Conservation (phyloP, 164 flowering plant species). For the Pachysandra terminalis region DNA sequence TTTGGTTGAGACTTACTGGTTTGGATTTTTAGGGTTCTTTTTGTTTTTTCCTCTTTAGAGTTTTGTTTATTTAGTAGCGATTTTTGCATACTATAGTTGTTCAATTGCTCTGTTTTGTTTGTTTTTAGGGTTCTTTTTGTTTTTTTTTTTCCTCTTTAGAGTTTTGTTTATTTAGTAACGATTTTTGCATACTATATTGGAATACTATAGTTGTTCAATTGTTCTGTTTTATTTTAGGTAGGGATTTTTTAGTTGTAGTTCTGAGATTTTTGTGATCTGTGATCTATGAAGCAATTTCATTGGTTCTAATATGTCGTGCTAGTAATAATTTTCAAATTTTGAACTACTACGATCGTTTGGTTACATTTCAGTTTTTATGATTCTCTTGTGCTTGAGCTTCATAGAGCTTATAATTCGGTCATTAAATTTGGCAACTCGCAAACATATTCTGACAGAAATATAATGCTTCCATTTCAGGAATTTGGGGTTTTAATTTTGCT, state of each 20-base stretch:
- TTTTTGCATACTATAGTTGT: neutral
- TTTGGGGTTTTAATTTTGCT: conserved; percentile 5
- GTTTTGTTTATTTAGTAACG: neutral
- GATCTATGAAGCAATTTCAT: too few species aligned
- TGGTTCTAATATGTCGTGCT: neutral
- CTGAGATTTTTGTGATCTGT: neutral
- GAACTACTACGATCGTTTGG: neutral
- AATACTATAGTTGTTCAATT: neutral
- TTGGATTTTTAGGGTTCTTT: neutral
- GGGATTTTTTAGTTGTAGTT: neutral
- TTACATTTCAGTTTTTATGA: too few species aligned
- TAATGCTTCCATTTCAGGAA: conserved; percentile 23
- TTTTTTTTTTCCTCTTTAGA: neutral
- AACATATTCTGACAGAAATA: neutral
- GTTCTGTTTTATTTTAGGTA: neutral
- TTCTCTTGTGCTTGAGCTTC: neutral
- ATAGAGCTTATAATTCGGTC: conserved; percentile 3
- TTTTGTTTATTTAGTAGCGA: neutral
- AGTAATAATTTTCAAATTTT: neutral
- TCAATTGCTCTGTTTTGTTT: neutral
- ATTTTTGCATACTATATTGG: too few species aligned
- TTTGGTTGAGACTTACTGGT: neutral
- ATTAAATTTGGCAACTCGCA: neutral
- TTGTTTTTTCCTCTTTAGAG: neutral
- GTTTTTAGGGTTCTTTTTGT: too few species aligned